These are phyloP conservation scores for Orbilia ellipsospora DNA, from an alignment of 2,329 filamentous ascomycete genomes.

Conservation along the genomic window DNA sequence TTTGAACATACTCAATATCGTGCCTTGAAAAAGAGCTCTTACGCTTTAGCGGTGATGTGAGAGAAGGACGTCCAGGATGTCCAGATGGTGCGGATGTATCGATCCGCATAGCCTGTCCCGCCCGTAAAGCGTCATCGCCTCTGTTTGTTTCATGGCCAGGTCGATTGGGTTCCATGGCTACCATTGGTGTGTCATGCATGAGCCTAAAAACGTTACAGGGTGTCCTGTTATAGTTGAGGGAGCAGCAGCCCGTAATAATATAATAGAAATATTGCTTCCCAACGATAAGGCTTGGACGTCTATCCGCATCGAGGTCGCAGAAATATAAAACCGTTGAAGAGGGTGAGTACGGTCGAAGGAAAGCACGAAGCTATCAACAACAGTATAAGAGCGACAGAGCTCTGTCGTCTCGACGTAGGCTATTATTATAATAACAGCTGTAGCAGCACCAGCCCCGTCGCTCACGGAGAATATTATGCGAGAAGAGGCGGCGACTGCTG, in stretches of 20 bases:
- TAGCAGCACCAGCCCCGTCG: conserved; percentile 3
- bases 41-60: conserved; percentile 41
- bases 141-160: conserved; percentile 5
- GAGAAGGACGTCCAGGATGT: conserved; percentile 28
- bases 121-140: conserved; percentile 11
- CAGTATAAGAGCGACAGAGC: background rate
- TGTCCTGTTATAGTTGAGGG: conserved; percentile 3
- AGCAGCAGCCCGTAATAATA: conserved; percentile 9
- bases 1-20: conserved; percentile 40
- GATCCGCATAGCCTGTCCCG: conserved; percentile 19
- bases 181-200: conserved; percentile 26
- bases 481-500: conserved; percentile 6
- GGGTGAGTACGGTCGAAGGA: background rate
- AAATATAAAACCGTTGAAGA: conserved; percentile 2
- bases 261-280: conserved; percentile 3
- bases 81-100: conserved; percentile 41
- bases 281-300: background rate
- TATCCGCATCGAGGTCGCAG: conserved; percentile 36
- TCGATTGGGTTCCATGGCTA: conserved; percentile 24
- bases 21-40: conserved; percentile 35
- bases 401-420: conserved; percentile 5
- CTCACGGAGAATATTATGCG: conserved; percentile 3
- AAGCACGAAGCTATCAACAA: background rate
- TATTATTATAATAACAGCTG: conserved; percentile 4
- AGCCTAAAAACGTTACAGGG: conserved; percentile 1